phyloP scores from a whole-genome alignment of 352 stramenopile species.

The Elongisporangium anandrum region DNA sequence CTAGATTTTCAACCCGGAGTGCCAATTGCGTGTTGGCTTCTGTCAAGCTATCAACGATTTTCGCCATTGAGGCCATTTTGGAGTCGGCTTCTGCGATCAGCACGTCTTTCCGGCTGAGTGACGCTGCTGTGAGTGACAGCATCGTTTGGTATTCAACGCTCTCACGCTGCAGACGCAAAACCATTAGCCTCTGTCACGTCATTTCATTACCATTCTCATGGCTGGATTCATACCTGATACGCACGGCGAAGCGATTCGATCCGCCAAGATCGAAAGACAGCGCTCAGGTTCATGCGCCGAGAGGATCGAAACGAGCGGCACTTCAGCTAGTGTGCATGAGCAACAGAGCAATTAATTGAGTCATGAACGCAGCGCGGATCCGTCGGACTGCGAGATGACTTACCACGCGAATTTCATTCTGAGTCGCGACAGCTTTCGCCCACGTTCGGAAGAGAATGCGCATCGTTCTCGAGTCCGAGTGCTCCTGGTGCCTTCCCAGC shows the following conservation, averaged over 20 bases:
- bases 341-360: neutral
- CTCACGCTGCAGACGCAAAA: conserved; percentile 25
- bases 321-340: conserved; percentile 35
- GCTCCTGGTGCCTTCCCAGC: conserved; percentile 13
- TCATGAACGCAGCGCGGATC: neutral
- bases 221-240: conserved; percentile 34
- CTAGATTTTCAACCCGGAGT: conserved; percentile 56
- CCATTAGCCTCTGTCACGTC: neutral
- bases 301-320: conserved; percentile 49
- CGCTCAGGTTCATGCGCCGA: conserved; percentile 45
- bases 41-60: conserved; percentile 76
- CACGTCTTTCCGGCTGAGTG: conserved; percentile 74
- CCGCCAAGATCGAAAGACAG: conserved; percentile 68
- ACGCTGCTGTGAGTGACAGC: conserved; percentile 68
- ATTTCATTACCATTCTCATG: neutral
- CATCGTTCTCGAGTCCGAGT: conserved; percentile 13
- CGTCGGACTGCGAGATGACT: neutral
- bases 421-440: conserved; percentile 25
- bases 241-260: conserved; percentile 60
- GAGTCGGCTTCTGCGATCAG: conserved; percentile 54
- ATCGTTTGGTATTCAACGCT: conserved; percentile 80
- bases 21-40: conserved; percentile 70
- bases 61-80: conserved; percentile 66
- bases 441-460: conserved; percentile 47
- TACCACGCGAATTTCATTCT: conserved; percentile 43